phyloP scores from a whole-genome alignment of 352 stramenopile species.

The Phytophthora lateralis region DNA sequence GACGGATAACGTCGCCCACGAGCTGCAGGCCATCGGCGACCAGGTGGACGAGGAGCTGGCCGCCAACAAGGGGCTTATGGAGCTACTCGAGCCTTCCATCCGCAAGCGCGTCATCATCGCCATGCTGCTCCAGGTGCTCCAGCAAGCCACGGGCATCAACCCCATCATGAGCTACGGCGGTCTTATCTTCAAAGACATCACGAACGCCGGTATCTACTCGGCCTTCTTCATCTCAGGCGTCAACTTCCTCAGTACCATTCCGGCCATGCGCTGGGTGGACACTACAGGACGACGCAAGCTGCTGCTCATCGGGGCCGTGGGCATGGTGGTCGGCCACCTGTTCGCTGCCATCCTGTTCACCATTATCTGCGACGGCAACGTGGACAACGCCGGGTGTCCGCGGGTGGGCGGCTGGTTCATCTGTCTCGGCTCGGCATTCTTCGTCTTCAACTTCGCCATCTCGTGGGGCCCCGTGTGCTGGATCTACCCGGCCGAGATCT shows the following conservation, averaged over 20 bases:
- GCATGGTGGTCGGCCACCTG: conserved; percentile 18
- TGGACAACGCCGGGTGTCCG: conserved; percentile 13
- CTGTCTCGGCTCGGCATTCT: conserved; percentile 14
- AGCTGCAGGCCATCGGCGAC: conserved; percentile 42
- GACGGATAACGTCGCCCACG: conserved; percentile 28
- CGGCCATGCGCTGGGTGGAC: conserved; percentile 24
- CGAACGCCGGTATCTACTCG: conserved; percentile 16
- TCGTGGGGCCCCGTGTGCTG: conserved; percentile 21
- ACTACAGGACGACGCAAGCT: conserved; percentile 19
- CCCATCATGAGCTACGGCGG: conserved; percentile 34
- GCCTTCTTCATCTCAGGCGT: conserved; percentile 20
- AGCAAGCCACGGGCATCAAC: conserved; percentile 40
- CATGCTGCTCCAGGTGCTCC: conserved; percentile 33
- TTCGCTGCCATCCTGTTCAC: conserved; percentile 37
- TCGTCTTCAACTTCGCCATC: conserved; percentile 24
- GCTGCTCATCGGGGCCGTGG: conserved; percentile 15
- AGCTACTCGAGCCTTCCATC: conserved; percentile 35
- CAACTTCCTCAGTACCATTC: conserved; percentile 23
- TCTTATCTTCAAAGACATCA: conserved; percentile 25
- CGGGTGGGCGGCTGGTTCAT: conserved; percentile 18
- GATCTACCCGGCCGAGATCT: conserved; percentile 26
- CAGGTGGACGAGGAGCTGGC: conserved; percentile 34
- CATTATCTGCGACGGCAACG: conserved; percentile 26
- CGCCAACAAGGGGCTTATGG: conserved; percentile 24
- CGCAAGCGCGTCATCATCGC: conserved; percentile 28